phyloP scores from a whole-genome alignment of 2,329 filamentous ascomycete genomes.

The Davidsoniella neocaledoniae region DNA sequence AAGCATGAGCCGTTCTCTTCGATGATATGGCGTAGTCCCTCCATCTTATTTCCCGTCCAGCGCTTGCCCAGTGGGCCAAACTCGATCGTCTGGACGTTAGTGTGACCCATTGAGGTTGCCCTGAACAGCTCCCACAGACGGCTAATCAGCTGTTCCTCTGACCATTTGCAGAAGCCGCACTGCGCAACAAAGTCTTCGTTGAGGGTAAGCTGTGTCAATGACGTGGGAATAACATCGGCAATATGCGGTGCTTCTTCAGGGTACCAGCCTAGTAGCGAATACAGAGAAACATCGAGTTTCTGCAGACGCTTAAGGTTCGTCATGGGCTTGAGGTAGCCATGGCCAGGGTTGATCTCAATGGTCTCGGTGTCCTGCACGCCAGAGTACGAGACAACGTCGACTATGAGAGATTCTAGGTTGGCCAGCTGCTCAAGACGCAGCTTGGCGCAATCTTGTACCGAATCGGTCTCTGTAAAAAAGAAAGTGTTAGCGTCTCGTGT shows the following conservation, averaged over 20 bases:
- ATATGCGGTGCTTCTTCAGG: slow-evolving; percentile 10
- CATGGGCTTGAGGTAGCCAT: slow-evolving; percentile 6
- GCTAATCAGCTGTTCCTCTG: slow-evolving; percentile 4
- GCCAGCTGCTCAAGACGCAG: slow-evolving; percentile 10
- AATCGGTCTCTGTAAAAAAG: not conserved
- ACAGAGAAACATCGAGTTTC: slow-evolving; percentile 6
- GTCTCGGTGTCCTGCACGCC: not conserved
- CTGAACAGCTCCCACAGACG: slow-evolving; percentile 7
- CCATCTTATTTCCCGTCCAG: slow-evolving; percentile 7
- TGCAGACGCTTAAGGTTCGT: slow-evolving; percentile 9
- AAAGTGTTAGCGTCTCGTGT: not conserved
- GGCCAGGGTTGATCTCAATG: not conserved
- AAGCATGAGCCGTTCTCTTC: slow-evolving; percentile 4
- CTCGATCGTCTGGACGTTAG: slow-evolving; percentile 6
- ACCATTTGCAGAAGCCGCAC: slow-evolving; percentile 6
- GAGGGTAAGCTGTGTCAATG: slow-evolving; percentile 8
- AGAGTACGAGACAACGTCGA: slow-evolving; percentile 6
- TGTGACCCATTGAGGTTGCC: slow-evolving; percentile 7
- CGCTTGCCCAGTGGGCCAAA: slow-evolving; percentile 10
- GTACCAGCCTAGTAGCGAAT: slow-evolving; percentile 9
- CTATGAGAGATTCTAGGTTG: slow-evolving; percentile 7
- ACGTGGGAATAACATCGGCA: slow-evolving; percentile 9
- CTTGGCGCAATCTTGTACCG: slow-evolving; percentile 5
- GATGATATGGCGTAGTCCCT: slow-evolving; percentile 3
- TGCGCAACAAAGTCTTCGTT: slow-evolving; percentile 8